Evolutionary conservation across 495 filamentous ascomycete species (phyloP), one percentile per base, ranked within the genome.

Genomic region (Daldinia bambusicola): DNA sequence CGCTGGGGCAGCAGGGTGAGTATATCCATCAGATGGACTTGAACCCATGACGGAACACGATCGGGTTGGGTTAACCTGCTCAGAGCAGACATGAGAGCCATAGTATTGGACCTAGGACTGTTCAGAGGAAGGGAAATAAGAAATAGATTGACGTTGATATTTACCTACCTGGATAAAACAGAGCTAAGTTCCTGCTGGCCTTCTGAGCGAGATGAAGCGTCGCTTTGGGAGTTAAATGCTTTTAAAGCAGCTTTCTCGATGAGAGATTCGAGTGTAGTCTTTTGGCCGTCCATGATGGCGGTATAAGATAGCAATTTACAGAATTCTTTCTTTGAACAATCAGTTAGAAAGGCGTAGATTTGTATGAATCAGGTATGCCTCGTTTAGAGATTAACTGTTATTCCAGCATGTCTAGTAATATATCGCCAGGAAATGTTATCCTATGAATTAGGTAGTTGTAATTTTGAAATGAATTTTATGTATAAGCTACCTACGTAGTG

Each of bases 1-100:
- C 91, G 84, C n/a, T 93, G 82, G 3, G 92, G 91, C 14, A 93
- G 71, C 16, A 82, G 71, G 10, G 90, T 87, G 9, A 95, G 81
- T 6, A 80, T 78, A 14, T 88, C 85, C 16, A 92, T 79, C 4
- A 89, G 59, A 64, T 81, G 82, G 43, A 78, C 16, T n/a, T 82
- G 84, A 32, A 89, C 77, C 84, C 84, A 87, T 68, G 74, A 72
- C 22, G 81, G 81, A 6, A 79, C 76, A 30, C 79, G 66, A 32
- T 76, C 80, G 5, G 82, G 82, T 48, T 83, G 78, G 12, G 84
- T 79, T 36, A 88, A 72, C 30, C 80, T 75, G 63, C 81, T 86
- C 50, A 87, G 68, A 16, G 81, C 79, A 31, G 76, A 81, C 61
- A 88, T 77, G 10, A 85, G 69, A 14, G 76, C 66, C 22, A 82